Conservation (phyloP, 176 grass and related monocot species). For the Juncus effusus region DNA sequence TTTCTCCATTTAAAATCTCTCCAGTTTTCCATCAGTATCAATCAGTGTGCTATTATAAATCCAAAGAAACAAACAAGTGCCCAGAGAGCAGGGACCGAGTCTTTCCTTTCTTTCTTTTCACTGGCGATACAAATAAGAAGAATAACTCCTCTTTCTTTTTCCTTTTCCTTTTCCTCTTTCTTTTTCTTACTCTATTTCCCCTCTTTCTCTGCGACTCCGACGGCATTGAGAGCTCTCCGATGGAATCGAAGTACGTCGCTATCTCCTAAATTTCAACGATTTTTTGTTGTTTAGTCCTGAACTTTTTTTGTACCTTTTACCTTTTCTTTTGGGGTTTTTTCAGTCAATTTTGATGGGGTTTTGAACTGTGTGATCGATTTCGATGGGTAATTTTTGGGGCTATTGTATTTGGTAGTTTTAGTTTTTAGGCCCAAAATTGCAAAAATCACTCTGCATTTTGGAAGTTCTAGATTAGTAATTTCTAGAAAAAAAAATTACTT, state of each 20-base stretch:
- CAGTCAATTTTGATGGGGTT: not conserved
- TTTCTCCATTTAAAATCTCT: not conserved
- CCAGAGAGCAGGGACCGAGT: not conserved
- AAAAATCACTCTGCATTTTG: conserved; percentile 16
- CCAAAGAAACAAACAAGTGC: not conserved
- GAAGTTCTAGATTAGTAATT: conserved; percentile 8
- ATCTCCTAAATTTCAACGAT: conserved; percentile 5
- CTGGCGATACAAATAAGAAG: conserved; percentile 8
- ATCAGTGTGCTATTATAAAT: not conserved
- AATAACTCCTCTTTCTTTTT: not conserved
- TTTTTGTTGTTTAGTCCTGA: not conserved
- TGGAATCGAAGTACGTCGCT: conserved; percentile 18
- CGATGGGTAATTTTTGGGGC: not conserved
- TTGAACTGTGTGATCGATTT: conserved; percentile 3
- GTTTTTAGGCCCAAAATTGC: not conserved
- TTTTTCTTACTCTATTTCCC: not conserved
- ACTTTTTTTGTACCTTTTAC: not conserved
- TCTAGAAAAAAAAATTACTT: not conserved
- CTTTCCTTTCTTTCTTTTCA: not conserved
- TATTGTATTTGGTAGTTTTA: not conserved
- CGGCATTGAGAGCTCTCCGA: not conserved
- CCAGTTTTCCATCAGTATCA: not conserved
- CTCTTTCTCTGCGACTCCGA: not conserved
- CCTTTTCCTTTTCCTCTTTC: not conserved
- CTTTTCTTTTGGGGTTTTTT: not conserved